Evolutionary conservation across 1,139 yeast species (phyloP), one percentile per base, ranked within the genome.

Genomic region (Yamadazyma conglobata): DNA sequence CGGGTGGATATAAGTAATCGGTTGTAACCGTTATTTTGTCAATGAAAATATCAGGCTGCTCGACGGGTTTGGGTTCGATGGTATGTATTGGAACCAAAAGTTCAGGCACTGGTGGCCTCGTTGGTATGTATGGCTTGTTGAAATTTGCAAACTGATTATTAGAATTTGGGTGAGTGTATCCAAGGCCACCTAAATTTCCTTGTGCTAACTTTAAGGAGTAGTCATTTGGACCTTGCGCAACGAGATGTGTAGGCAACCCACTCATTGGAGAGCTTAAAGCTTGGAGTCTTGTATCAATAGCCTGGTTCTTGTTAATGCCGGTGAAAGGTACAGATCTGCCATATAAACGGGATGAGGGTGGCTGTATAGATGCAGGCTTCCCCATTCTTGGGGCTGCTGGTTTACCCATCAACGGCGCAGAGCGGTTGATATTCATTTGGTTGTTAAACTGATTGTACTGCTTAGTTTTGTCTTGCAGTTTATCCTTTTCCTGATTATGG

Each of bases 281-380:
- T 5, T 49, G 40, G 10, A 50, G 31, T 27, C 54, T 42, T 27
- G 42, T 43, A 37, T 52, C 52, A 15, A 49, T 44, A 9, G 41
- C 37, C 16, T 33, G 48, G 14, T 46, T 37, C 21, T 26, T 25
- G 24, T 30, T 4, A 9, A 11, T 16, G 2, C 30, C 32, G 2
- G 18, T 22, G 11, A 22, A 25, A 10, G 38, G 36, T 11, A 25
- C 28, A n/a, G 34, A 25, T 30, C 59, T 44, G 13, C 52, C 60
- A 39, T 65, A 65, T 10, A 60, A 38, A 30, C 68, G 48, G 30
- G 65, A 60, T 9, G 67, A 54, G 3, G 72, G 70, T 5, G 73
- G 74, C 39, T 67, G 73, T 14, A 67, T 66, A 10, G 70, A 56
- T 11, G 74, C 74, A 1, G 68, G 66, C 33, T 60, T 62, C 1